A percentile compares a stretch with the other conserved stretches of the same genome.
Evolutionary conservation across 2,329 filamentous ascomycete species (phyloP).

Genomic region (Teratosphaeria destructans): DNA sequence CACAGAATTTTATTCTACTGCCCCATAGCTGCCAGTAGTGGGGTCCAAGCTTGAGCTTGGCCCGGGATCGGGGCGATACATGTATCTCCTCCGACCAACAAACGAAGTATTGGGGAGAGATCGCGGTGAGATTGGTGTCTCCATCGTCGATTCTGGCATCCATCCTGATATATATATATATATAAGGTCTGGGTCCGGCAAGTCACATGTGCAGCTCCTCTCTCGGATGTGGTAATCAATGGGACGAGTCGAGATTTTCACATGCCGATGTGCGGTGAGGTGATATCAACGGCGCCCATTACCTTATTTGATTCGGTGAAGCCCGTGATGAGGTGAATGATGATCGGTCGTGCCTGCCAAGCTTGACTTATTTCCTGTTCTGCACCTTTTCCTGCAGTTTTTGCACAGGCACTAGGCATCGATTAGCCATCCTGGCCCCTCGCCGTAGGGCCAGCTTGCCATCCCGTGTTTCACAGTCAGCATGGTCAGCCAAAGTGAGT

Average conservation of each 20-base stretch:
- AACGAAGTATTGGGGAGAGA: background rate
- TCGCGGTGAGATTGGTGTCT: background rate
- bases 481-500: background rate
- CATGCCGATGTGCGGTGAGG: background rate
- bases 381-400: background rate
- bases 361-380: background rate
- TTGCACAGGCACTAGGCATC: background rate
- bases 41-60: background rate
- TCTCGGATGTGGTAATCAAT: background rate
- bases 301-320: background rate
- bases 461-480: background rate
- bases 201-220: background rate
- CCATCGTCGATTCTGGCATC: background rate
- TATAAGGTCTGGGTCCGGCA: too few species aligned
- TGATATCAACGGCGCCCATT: background rate
- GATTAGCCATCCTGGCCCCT: too few species aligned
- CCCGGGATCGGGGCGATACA: background rate
- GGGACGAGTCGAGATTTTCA: background rate
- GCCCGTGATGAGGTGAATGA: background rate
- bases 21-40: background rate
- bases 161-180: background rate
- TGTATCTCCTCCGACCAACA: background rate
- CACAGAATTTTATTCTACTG: background rate
- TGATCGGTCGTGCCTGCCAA: background rate
- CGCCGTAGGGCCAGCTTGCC: background rate